Evolutionary conservation across 2,329 filamentous ascomycete genomes (phyloP), one percentile per base, ranked within the genome.

Genomic region (Fusarium mangiferae): DNA sequence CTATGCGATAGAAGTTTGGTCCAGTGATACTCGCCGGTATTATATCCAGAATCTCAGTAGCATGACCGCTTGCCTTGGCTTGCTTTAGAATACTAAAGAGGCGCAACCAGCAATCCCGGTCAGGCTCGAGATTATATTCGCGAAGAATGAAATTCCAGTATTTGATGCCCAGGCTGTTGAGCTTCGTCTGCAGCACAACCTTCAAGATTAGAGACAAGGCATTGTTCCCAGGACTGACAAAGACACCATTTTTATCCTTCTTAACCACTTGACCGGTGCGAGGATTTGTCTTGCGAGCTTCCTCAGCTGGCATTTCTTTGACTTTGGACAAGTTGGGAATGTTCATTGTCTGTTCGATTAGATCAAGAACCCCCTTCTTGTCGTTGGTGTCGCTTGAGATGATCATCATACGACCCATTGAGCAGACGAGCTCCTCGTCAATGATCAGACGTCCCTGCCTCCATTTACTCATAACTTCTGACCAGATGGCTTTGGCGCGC

Each of bases 261-360:
- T 64, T 36, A 26, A 51, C 58, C 38, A 64, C 38, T 38, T 59
- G 33, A 17, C 38, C 49, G 14, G 69, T 49, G 41, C 38, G 42
- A 57, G 60, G 39, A n/a, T 69, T 48, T 46, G 55, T 54, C 14
- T 63, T 66, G 44, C 52, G 57, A 33, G 64, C 52, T 17, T 67
- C 66, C 20, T n/a, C 46, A 30, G 60, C 41, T 44, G 68, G 62
- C 33, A 58, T 52, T 36, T 51, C 42, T 20, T 75, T 63, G 17
- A 51, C 20, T 78, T 74, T 86, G 75, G 81, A 85, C 74, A 84
- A 79, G 58, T 90, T 89, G 39, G 92, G 90, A 46, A 98, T 88
- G 52, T 90, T 88, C 90, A 96, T 95, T 2, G 94, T 93, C 82
- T 98, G 92, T 74, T 94, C 88, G n/a, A 97, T 83, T 26, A 98